Conservation (phyloP, 2,329 filamentous ascomycete genomes). For the Neofusicoccum sp. region DNA sequence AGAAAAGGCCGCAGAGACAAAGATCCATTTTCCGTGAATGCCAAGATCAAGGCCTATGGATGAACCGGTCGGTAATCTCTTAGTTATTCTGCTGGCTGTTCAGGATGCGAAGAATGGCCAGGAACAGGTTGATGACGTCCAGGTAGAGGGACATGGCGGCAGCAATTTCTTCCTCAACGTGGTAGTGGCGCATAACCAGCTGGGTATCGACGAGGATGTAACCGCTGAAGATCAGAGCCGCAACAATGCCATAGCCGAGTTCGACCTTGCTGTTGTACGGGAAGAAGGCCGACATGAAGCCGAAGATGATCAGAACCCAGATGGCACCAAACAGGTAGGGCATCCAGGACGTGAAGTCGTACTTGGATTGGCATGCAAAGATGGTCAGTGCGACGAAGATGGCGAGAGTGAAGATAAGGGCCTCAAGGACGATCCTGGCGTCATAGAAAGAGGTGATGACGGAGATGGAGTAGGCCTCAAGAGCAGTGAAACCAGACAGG, state of each 20-base stretch:
- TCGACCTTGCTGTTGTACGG: conserved; percentile 80
- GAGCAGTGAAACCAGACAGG: conserved; percentile 82
- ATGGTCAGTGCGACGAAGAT: conserved; percentile 67
- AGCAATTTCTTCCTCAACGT: conserved; percentile 97
- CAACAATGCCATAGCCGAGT: conserved; percentile 79
- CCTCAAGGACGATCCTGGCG: conserved; percentile 81
- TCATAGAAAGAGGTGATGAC: conserved; percentile 93
- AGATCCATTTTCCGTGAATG: too few species aligned
- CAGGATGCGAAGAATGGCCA: conserved; percentile 91
- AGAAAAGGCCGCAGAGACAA: too few species aligned
- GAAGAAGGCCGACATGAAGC: conserved; percentile 91
- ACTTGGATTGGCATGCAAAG: conserved; percentile 96
- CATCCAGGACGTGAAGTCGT: conserved; percentile 97
- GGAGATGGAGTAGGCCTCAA: conserved; percentile 92
- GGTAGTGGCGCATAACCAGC: conserved; percentile 91
- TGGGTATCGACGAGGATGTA: conserved; percentile 98
- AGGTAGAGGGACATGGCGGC: conserved; percentile 94
- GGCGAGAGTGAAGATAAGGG: conserved; percentile 77
- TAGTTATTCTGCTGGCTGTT: conserved; percentile 96
- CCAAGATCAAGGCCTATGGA: too few species aligned
- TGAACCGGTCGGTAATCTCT: not conserved
- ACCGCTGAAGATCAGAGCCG: conserved; percentile 85
- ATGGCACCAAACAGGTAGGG: conserved; percentile 90
- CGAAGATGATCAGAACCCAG: conserved; percentile 89
- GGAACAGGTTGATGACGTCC: conserved; percentile 95